These are phyloP conservation scores for Mikania micrantha DNA, from an alignment of 129 eudicot species.

Conservation along the genomic window DNA sequence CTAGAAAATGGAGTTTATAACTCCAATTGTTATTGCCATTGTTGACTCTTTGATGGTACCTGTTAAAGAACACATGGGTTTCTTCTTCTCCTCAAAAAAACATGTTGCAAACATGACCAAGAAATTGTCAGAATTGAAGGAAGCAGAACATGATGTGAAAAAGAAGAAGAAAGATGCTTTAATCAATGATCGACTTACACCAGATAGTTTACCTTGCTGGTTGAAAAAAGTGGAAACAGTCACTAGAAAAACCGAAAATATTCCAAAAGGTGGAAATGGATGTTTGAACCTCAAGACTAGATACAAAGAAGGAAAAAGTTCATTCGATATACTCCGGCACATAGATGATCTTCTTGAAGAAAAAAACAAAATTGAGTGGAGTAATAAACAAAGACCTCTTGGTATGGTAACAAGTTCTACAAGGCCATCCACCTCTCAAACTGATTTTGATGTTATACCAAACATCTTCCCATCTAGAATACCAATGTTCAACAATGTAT, in stretches of 20 bases:
- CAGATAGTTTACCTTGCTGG: neutral
- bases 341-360: neutral
- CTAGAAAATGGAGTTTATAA: neutral
- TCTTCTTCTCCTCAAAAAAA: neutral
- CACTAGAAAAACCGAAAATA: neutral
- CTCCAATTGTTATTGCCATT: neutral
- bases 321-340: neutral
- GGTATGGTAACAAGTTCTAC: neutral
- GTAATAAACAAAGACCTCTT: neutral
- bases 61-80: neutral
- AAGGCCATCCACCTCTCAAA: neutral
- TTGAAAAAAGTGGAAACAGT: neutral
- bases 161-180: neutral
- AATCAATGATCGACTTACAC: neutral
- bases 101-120: neutral
- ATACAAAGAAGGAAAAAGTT: neutral
- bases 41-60: neutral
- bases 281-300: neutral
- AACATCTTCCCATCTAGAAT: neutral
- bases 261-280: neutral
- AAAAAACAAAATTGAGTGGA: neutral
- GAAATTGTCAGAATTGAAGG: neutral
- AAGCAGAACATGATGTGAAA: neutral
- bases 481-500: neutral
- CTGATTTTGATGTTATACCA: neutral